These are phyloP conservation scores for Wallemia ichthyophaga DNA, from an alignment of 1,284 basidiomycete species.

Conservation along the genomic window DNA sequence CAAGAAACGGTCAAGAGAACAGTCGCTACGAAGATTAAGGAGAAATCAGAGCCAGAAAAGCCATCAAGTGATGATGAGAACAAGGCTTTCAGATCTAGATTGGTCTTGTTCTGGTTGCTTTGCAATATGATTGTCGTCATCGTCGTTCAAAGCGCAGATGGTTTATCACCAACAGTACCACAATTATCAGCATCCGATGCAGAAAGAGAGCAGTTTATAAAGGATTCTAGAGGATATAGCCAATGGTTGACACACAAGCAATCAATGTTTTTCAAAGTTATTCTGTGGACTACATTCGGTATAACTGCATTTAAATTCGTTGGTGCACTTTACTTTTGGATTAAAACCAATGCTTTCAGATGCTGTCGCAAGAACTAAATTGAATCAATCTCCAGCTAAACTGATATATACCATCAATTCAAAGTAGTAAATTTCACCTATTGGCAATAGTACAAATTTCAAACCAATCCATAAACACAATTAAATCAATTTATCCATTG, in stretches of 20 bases:
- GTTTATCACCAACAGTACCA: conserved; percentile 3
- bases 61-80: conserved; percentile 13
- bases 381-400: not conserved
- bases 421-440: not conserved
- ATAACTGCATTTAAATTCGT: conserved; percentile 48
- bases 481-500: not conserved
- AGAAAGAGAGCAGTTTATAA: not conserved
- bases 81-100: conserved; percentile 14
- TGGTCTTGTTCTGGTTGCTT: conserved; percentile 14
- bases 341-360: not conserved
- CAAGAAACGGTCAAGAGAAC: conserved; percentile 62
- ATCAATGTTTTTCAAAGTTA: conserved; percentile 37
- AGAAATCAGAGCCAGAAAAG: conserved; percentile 2
- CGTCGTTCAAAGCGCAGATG: conserved; percentile 16
- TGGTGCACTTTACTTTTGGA: not conserved
- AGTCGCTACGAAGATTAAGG: not conserved
- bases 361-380: conserved; percentile 1
- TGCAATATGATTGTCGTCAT: conserved; percentile 11
- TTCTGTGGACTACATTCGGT: conserved; percentile 67
- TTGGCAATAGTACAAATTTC: too few species aligned
- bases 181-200: not conserved
- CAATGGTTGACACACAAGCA: conserved; percentile 16
- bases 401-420: not conserved
- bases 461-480: not conserved
- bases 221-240: conserved; percentile 16